These are phyloP conservation scores for Ceratobasidium sp. DNA, from an alignment of 1,284 basidiomycete species.

Conservation along the genomic window DNA sequence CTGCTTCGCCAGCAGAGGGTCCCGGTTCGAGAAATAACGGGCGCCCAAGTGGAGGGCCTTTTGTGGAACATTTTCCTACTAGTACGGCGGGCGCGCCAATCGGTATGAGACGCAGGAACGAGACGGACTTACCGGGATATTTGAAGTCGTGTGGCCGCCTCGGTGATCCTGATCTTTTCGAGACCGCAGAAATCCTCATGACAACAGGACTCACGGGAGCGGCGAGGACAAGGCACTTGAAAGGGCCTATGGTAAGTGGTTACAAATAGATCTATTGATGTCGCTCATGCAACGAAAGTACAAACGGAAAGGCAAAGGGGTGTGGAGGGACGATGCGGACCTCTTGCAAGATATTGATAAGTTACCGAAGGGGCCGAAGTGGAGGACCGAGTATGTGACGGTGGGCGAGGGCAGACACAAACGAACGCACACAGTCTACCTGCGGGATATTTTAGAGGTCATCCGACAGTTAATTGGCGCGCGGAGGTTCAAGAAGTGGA, in stretches of 20 bases:
- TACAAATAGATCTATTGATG: no score
- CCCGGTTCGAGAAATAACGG: background rate
- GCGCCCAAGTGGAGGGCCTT: background rate
- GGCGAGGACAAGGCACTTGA: constrained; percentile 12
- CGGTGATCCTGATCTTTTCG: constrained; percentile 17
- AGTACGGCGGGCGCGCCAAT: constrained; percentile 27
- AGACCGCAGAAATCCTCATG: constrained; percentile 34
- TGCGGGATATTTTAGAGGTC: constrained; percentile 14
- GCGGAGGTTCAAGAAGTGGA: background rate
- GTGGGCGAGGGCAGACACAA: constrained; percentile 2
- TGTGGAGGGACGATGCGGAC: constrained; percentile 18
- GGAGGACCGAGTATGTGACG: background rate
- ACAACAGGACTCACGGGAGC: constrained; percentile 26
- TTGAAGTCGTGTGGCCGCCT: background rate
- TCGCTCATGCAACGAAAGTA: no score
- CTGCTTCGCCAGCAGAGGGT: background rate
- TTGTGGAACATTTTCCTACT: constrained; percentile 22
- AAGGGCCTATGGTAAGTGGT: background rate
- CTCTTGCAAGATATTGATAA: constrained; percentile 2
- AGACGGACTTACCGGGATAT: constrained; percentile 12
- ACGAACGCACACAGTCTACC: constrained; percentile 1
- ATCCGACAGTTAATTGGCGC: constrained; percentile 15
- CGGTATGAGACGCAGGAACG: background rate
- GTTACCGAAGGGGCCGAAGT: constrained; percentile 9
- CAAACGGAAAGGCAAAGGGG: constrained; percentile 11